Conservation (phyloP, 352 stramenopile species). For the Phytopythium oedochilum region DNA sequence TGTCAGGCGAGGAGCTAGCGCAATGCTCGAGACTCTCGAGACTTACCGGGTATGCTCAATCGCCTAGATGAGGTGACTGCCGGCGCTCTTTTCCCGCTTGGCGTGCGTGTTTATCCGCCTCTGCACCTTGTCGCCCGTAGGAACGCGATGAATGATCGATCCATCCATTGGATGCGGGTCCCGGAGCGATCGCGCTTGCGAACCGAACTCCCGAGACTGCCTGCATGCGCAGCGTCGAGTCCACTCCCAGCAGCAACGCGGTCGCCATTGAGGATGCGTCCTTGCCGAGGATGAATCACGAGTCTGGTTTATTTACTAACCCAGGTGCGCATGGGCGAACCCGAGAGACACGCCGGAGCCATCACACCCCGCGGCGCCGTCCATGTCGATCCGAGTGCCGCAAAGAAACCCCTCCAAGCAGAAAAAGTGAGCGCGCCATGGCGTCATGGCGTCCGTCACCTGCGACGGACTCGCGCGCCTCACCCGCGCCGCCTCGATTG, state of each 20-base stretch:
- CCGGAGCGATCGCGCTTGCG: no score
- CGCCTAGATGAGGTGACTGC: no score
- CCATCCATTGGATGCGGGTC: no score
- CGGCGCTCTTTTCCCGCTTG: not conserved
- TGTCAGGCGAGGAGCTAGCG: no score
- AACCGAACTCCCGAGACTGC: no score
- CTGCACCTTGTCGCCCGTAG: not conserved
- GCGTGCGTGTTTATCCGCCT: not conserved
- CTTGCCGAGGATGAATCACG: not conserved
- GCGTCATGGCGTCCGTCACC: not conserved
- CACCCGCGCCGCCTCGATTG: no score
- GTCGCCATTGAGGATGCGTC: not conserved
- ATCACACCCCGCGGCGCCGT: not conserved
- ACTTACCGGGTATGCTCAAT: not conserved
- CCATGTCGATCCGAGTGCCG: not conserved
- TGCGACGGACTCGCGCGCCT: not conserved
- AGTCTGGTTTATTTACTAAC: no score
- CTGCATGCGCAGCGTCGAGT: not conserved
- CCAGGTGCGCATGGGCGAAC: constrained; percentile 9
- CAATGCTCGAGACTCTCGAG: no score
- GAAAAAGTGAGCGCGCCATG: not conserved
- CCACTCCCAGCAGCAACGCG: not conserved
- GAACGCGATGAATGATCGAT: not conserved
- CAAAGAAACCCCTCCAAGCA: constrained; percentile 2
- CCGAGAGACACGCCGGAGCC: not conserved